Evolutionary conservation across 2,329 filamentous ascomycete species (phyloP), one percentile per base, ranked within the genome.

Genomic region (Graphilbum fragrans): DNA sequence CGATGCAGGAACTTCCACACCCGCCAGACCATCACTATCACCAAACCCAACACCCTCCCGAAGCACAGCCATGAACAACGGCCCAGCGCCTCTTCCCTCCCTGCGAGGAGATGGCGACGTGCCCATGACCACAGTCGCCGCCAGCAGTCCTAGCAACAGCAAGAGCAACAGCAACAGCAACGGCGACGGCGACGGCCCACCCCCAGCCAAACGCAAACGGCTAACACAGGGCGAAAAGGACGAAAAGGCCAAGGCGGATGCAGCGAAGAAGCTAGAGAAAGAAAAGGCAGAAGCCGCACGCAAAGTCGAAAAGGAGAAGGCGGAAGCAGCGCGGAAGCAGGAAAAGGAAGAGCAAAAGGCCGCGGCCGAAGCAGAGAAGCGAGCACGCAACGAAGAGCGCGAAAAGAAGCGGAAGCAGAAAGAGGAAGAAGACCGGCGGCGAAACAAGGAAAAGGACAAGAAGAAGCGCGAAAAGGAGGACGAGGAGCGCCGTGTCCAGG

Each of bases 391-490:
- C 16, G 54, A 54, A 29, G 53, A 55, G 31, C 55, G 53, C 21
- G 53, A 59, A 43, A 50, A 51, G 38, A 55, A 53, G 41, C 56
- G 56, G 22, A 63, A 61, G 41, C 63, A 63, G 43, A 60, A 64
- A 38, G 65, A 68, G 41, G 47, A 57, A 34, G 53, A 55, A n/a
- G 51, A 52, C 37, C 49, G 44, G 21, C 39, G 41, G 1, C 49
- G 55, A 33, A 57, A 54, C 27, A 58, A 63, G 36, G 65, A 69
- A 46, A 59, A 58, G 11, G 61, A 63, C 14, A 63, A 63, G 45
- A 71, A 70, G 53, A 66, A 62, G 49, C 59, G 59, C 23, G 65
- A 70, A 48, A 70, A 68, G 51, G 70, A 73, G 46, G 69, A 74
- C 33, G 68, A 72, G 34, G 67, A 69, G 35, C 57, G 59, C 35